Percentiles rank a stretch among this genome's conserved stretches.
Evolutionary conservation across 768 basidiomycete species (phyloP).

Genomic region (Multifurca ochricompacta): DNA sequence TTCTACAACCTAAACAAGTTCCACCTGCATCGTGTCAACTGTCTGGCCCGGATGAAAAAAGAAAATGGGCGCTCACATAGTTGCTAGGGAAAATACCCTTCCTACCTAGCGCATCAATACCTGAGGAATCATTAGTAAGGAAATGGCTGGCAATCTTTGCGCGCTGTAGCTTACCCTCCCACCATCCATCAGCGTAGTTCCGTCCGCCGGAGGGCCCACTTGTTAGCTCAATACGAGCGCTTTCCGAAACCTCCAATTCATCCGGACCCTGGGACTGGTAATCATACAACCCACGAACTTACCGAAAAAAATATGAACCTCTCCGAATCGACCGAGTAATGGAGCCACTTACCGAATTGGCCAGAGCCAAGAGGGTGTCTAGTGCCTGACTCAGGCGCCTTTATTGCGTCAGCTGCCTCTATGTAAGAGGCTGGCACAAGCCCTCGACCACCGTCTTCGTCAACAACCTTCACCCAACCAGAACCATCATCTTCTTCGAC

Average conservation of each 20-base stretch:
- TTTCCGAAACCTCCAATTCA: conserved; percentile 56
- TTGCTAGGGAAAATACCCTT: conserved; percentile 86
- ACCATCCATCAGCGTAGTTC: conserved; percentile 74
- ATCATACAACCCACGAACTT: conserved; percentile 77
- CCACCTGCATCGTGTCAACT: conserved; percentile 35
- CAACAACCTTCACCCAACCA: conserved; percentile 75
- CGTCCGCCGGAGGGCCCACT: conserved; percentile 51
- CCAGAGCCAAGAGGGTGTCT: conserved; percentile 31
- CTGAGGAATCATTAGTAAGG: conserved; percentile 34
- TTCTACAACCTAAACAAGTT: conserved; percentile 28
- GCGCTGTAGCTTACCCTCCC: conserved; percentile 55
- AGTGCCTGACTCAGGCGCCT: conserved; percentile 17
- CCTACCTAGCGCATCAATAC: conserved; percentile 47
- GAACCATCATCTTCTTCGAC: conserved; percentile 80
- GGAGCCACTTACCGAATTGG: conserved; percentile 42
- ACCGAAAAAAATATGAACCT: conserved; percentile 10
- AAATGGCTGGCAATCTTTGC: conserved; percentile 18
- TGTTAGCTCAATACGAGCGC: conserved; percentile 58
- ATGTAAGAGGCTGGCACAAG: conserved; percentile 84
- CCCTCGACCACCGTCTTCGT: conserved; percentile 51
- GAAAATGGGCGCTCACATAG: conserved; percentile 51
- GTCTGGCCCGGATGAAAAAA: conserved; percentile 14
- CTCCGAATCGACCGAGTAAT: conserved; percentile 5
- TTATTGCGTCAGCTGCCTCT: conserved; percentile 31
- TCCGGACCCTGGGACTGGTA: conserved; percentile 69